phyloP scores from a whole-genome alignment of 2,329 filamentous ascomycete genomes.

The Curvularia verruculosa region DNA sequence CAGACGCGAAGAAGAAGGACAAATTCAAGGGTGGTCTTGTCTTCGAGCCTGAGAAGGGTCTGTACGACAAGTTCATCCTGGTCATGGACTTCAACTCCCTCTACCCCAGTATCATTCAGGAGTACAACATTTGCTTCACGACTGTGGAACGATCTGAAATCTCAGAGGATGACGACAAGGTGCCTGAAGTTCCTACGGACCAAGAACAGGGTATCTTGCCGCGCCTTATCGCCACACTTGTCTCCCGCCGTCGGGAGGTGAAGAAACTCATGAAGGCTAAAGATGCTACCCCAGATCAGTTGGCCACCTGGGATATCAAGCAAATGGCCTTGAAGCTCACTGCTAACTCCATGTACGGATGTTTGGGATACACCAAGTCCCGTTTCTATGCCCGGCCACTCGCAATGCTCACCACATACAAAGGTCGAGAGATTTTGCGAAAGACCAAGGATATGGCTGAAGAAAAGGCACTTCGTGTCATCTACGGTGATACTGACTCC shows the following conservation, averaged over 20 bases:
- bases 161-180: slow-evolving; percentile 80
- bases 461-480: slow-evolving; percentile 87
- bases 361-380: slow-evolving; percentile 94
- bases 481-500: slow-evolving; percentile 98
- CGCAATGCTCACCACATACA: slow-evolving; percentile 94
- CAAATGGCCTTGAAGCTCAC: slow-evolving; percentile 96
- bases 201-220: slow-evolving; percentile 86
- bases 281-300: slow-evolving; percentile 79
- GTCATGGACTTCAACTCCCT: slow-evolving; percentile 99
- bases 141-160: slow-evolving; percentile 81
- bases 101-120: slow-evolving; percentile 98
- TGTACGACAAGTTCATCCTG: slow-evolving; percentile 97
- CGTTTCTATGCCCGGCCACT: slow-evolving; percentile 96
- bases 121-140: slow-evolving; percentile 99
- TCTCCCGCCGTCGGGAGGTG: slow-evolving; percentile 85
- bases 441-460: slow-evolving; percentile 97
- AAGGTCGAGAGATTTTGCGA: slow-evolving; percentile 94
- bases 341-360: slow-evolving; percentile 99
- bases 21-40: slow-evolving; percentile 99
- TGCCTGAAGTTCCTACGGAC: slow-evolving; percentile 82
- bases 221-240: slow-evolving; percentile 87
- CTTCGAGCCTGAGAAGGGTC: slow-evolving; percentile 94
- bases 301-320: slow-evolving; percentile 97
- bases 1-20: slow-evolving; percentile 92
- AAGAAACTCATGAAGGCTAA: slow-evolving; percentile 98